These are phyloP conservation scores for Trichoderma asperellum DNA, from an alignment of 2,329 filamentous ascomycete genomes.

Conservation along the genomic window DNA sequence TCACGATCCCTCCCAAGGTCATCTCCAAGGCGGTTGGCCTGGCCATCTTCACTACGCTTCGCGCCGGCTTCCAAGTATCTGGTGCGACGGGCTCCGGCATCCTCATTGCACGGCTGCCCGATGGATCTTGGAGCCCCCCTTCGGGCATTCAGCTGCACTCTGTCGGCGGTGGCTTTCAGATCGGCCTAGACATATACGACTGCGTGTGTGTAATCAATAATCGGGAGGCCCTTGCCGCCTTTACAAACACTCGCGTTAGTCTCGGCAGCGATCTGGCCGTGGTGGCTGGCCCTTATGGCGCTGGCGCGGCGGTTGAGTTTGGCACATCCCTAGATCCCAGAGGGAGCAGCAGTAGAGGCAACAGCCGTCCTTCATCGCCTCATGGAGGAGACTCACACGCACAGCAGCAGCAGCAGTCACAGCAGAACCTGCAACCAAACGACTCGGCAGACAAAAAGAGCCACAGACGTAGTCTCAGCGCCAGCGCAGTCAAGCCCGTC, in stretches of 20 bases:
- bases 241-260: slow-evolving; percentile 74
- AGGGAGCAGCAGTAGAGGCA: background rate
- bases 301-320: slow-evolving; percentile 74
- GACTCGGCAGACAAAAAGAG: slow-evolving; percentile 35
- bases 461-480: slow-evolving; percentile 39
- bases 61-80: slow-evolving; percentile 66
- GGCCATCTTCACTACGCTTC: slow-evolving; percentile 73
- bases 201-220: slow-evolving; percentile 87
- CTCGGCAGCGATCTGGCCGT: slow-evolving; percentile 79
- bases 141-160: slow-evolving; percentile 83
- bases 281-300: slow-evolving; percentile 69
- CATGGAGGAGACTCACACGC: background rate
- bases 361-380: slow-evolving; percentile 1
- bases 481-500: slow-evolving; percentile 46
- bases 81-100: slow-evolving; percentile 70
- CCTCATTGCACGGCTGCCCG: slow-evolving; percentile 63
- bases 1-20: slow-evolving; percentile 61
- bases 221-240: slow-evolving; percentile 73
- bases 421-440: slow-evolving; percentile 36
- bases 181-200: slow-evolving; percentile 86
- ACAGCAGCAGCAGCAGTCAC: background rate
- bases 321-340: slow-evolving; percentile 36
- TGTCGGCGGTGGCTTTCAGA: slow-evolving; percentile 76
- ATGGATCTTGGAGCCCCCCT: slow-evolving; percentile 77
- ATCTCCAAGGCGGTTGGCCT: slow-evolving; percentile 69